Evolutionary conservation across 495 filamentous ascomycete genomes (phyloP), one percentile per base, ranked within the genome.

Genomic region (Penicillium bovifimosum): DNA sequence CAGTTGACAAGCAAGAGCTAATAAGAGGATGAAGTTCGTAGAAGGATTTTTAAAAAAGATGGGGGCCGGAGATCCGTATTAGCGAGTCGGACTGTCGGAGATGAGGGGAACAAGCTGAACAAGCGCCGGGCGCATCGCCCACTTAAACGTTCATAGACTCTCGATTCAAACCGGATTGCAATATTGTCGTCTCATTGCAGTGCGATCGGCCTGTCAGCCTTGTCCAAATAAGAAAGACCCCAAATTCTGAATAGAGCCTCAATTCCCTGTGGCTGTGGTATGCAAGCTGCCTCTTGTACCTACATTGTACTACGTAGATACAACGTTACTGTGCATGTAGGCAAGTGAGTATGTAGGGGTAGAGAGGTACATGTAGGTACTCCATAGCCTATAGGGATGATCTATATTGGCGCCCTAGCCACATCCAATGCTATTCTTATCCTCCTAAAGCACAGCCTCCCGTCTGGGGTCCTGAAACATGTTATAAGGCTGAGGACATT

Each of bases 111-210:
- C 43, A 18, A 35, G 31, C 36, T 50, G 38, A 50, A 50, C 48
- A 50, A 50, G 48, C 48, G 48, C 48, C 48, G 48, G 48, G 48
- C 48, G 48, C 47, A 50, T 47, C 44, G 6, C 17, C 38, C 47
- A 50, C 47, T 32, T 32, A 8, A 16, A 8, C 28, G 31, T 31
- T 8, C n/a, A 29, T 11, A 45, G 26, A 39, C 13, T 34, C 2
- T 28, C 9, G 16, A 41, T 40, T 17, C 8, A 40, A 40, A 18
- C 20, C 10, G 20, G 38, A 17, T 24, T 24, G 20, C 20, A 24
- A 24, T 24, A 24, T 24, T 24, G 20, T 24, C 20, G 4, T 24
- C 4, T 2, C 20, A 24, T 24, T 24, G 9, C 18, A 6, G 13
- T 36, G 32, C 10, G 32, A 34, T 13, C n/a, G n/a, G 20, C n/a